Conservation (phyloP, 768 basidiomycete genomes). For the Phlebiopsis flavidoalba region DNA sequence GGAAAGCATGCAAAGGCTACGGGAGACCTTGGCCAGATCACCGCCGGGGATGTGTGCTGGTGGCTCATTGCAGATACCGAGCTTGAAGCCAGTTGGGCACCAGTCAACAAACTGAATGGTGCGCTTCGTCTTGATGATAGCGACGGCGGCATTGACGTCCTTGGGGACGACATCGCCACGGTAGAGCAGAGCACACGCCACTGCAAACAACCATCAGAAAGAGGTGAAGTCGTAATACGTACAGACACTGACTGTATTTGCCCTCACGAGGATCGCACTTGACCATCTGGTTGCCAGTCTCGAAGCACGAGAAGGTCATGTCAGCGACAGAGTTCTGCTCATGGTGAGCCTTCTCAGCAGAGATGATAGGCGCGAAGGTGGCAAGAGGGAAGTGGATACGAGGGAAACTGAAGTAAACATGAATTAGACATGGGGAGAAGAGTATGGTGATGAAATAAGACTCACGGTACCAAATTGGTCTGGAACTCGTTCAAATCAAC, state of each 20-base stretch:
- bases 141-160: constrained; percentile 72
- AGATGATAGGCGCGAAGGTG: constrained; percentile 63
- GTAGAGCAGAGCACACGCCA: constrained; percentile 68
- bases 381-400: constrained; percentile 68
- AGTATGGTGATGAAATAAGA: neutral
- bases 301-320: constrained; percentile 74
- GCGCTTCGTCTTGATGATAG: constrained; percentile 71
- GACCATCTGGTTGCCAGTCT: constrained; percentile 74
- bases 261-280: constrained; percentile 78
- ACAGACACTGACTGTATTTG: constrained; percentile 55
- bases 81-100: constrained; percentile 78
- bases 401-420: constrained; percentile 37
- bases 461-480: constrained; percentile 60
- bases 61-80: constrained; percentile 75
- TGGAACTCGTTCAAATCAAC: constrained; percentile 71
- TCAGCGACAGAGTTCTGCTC: constrained; percentile 68
- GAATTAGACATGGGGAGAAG: neutral
- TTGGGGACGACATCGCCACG: constrained; percentile 77
- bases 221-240: neutral
- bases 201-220: constrained; percentile 20
- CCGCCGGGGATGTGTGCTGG: constrained; percentile 72
- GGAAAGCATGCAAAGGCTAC: constrained; percentile 75
- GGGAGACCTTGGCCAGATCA: constrained; percentile 70
- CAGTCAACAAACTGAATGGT: constrained; percentile 79
- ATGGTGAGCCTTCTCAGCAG: constrained; percentile 58